Conservation (phyloP, 768 basidiomycete species). For the Kwoniella bestiolae region DNA sequence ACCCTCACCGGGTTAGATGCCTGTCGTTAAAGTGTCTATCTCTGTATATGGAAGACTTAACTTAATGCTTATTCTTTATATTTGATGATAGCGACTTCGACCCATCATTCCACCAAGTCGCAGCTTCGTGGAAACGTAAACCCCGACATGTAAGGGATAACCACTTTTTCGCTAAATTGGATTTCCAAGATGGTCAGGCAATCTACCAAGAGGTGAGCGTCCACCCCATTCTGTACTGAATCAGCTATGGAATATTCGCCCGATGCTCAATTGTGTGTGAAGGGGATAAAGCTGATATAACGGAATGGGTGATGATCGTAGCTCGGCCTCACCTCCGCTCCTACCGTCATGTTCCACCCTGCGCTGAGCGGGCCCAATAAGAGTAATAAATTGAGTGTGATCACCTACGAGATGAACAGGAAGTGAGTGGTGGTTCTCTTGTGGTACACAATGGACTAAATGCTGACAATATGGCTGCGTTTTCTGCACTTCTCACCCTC, state of each 20-base stretch:
- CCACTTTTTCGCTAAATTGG: conserved; percentile 91
- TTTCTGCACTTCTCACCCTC: neutral
- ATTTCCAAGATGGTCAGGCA: conserved; percentile 76
- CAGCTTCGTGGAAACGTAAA: conserved; percentile 76
- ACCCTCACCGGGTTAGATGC: too few relatives aligned
- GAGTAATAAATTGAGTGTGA: conserved; percentile 64
- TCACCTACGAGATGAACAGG: conserved; percentile 65
- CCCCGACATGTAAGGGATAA: conserved; percentile 68
- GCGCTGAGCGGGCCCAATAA: conserved; percentile 72
- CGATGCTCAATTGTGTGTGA: too few relatives aligned
- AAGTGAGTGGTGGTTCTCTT: conserved; percentile 36
- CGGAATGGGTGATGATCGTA: conserved; percentile 53
- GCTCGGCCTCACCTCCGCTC: conserved; percentile 83
- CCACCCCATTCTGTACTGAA: too few relatives aligned
- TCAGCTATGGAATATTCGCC: too few relatives aligned
- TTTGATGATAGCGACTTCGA: conserved; percentile 72
- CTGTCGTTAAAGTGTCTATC: too few relatives aligned
- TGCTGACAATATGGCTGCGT: neutral
- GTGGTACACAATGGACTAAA: neutral
- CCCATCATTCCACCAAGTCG: conserved; percentile 78
- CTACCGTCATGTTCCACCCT: conserved; percentile 76
- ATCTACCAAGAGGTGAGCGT: conserved; percentile 80
- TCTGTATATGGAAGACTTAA: too few relatives aligned
- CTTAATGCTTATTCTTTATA: too few relatives aligned
- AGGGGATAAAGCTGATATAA: neutral